A percentile compares a stretch with the other conserved stretches of the same genome.
These are phyloP conservation scores for Aspergillus bertholletiae DNA, from an alignment of 495 filamentous ascomycete species.

Conservation along the genomic window DNA sequence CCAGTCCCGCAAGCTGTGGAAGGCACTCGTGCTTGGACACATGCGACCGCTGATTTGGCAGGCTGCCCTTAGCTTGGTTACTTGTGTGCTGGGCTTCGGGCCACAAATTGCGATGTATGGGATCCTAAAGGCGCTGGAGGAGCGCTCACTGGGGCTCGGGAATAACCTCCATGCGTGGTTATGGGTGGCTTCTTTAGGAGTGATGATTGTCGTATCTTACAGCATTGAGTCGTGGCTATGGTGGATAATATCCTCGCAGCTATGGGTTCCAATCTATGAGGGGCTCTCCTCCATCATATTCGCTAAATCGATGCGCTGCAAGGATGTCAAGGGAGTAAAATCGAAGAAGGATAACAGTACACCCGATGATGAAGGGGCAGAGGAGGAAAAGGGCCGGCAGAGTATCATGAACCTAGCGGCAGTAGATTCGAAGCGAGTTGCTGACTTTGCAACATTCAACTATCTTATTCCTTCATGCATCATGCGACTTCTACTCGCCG, in stretches of 20 bases:
- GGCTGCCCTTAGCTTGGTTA: slow-evolving; percentile 47
- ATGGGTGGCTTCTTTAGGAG: slow-evolving; percentile 64
- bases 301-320: slow-evolving; percentile 72
- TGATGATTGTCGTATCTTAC: slow-evolving; percentile 50
- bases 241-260: slow-evolving; percentile 62
- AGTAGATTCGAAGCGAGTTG: slow-evolving; percentile 70
- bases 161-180: slow-evolving; percentile 50
- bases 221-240: slow-evolving; percentile 59
- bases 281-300: slow-evolving; percentile 73
- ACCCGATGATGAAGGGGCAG: slow-evolving; percentile 45
- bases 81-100: slow-evolving; percentile 57
- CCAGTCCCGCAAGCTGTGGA: slow-evolving; percentile 55
- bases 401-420: slow-evolving; percentile 77
- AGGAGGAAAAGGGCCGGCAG: slow-evolving; percentile 64
- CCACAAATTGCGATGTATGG: slow-evolving; percentile 68
- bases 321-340: slow-evolving; percentile 61
- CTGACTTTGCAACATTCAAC: slow-evolving; percentile 65
- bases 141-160: slow-evolving; percentile 31
- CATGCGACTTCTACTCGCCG: slow-evolving; percentile 61
- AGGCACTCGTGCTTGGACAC: slow-evolving; percentile 54
- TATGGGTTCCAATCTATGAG: slow-evolving; percentile 62
- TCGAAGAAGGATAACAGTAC: slow-evolving; percentile 32
- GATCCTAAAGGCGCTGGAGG: slow-evolving; percentile 61
- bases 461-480: slow-evolving; percentile 56
- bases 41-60: slow-evolving; percentile 51